phyloP scores from a whole-genome alignment of 164 flowering plant genomes.

The Nymphaea thermarum region DNA sequence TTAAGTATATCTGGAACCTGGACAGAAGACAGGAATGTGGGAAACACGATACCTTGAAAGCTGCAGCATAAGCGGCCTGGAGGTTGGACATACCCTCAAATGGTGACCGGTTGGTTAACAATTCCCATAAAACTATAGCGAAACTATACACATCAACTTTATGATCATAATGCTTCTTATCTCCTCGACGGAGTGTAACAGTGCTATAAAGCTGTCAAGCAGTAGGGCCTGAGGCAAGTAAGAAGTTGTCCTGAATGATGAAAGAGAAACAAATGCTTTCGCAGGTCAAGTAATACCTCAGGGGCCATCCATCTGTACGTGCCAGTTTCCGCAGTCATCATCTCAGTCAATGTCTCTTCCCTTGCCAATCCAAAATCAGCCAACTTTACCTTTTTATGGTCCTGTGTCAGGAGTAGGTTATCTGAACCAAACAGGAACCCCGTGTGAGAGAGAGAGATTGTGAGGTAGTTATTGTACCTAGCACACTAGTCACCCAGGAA shows the following conservation, averaged over 20 bases:
- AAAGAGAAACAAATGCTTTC: neutral
- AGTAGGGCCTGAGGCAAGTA: neutral
- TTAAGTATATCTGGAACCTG: no score
- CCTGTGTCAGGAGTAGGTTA: constrained; percentile 53
- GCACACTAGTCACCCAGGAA: no score
- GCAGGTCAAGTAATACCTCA: constrained; percentile 32
- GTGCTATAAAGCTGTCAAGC: constrained; percentile 35
- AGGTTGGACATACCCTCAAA: constrained; percentile 38
- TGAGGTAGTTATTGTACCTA: no score
- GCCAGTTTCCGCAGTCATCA: constrained; percentile 56
- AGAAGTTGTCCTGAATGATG: neutral
- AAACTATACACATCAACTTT: constrained; percentile 74
- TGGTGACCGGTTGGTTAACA: constrained; percentile 45
- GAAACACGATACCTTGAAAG: constrained; percentile 17
- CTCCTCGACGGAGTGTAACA: constrained; percentile 30
- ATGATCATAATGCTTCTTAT: constrained; percentile 47
- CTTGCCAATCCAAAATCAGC: constrained; percentile 77
- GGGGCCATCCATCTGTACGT: constrained; percentile 92
- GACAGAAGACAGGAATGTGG: neutral
- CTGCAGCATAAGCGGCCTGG: constrained; percentile 47
- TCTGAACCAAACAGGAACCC: constrained; percentile 16
- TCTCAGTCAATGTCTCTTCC: constrained; percentile 35
- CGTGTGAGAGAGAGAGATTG: no score
- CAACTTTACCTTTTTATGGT: constrained; percentile 33
- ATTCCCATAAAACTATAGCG: constrained; percentile 57